These are phyloP conservation scores for Waitea zeae DNA, from an alignment of 1,284 basidiomycete genomes.

Conservation along the genomic window DNA sequence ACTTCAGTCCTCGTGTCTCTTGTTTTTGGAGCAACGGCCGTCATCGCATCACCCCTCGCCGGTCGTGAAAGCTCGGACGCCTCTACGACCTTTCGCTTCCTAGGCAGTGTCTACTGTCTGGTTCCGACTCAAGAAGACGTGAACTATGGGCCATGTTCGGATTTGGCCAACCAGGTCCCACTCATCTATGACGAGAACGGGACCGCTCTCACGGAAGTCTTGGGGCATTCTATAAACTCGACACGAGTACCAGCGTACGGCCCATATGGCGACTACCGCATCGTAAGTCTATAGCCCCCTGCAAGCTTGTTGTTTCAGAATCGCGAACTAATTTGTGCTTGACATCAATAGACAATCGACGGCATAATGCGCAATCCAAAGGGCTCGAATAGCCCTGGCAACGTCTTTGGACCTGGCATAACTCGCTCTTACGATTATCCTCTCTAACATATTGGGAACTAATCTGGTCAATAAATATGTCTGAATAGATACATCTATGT, in stretches of 20 bases:
- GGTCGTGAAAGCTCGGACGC: not conserved
- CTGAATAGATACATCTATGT: no score
- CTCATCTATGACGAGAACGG: not conserved
- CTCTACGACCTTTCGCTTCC: not conserved
- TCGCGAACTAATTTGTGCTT: not conserved
- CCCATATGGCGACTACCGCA: not conserved
- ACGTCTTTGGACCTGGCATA: not conserved
- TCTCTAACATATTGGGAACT: no score
- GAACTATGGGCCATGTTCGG: not conserved
- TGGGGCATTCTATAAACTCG: not conserved
- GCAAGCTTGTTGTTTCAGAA: no score
- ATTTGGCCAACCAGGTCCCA: not conserved
- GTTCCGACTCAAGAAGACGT: not conserved
- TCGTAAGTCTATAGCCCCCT: not conserved
- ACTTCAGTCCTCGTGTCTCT: not conserved
- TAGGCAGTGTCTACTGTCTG: not conserved
- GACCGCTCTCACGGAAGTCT: not conserved
- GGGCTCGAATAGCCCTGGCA: no score
- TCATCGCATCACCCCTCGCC: not conserved
- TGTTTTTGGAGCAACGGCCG: not conserved
- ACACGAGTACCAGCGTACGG: not conserved
- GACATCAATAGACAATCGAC: not conserved
- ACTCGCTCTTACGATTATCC: not conserved
- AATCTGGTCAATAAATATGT: no score
- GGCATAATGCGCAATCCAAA: no score